Base-by-base conservation (phyloP, 1,284 basidiomycete genomes). In the Ustilago nuda region DNA sequence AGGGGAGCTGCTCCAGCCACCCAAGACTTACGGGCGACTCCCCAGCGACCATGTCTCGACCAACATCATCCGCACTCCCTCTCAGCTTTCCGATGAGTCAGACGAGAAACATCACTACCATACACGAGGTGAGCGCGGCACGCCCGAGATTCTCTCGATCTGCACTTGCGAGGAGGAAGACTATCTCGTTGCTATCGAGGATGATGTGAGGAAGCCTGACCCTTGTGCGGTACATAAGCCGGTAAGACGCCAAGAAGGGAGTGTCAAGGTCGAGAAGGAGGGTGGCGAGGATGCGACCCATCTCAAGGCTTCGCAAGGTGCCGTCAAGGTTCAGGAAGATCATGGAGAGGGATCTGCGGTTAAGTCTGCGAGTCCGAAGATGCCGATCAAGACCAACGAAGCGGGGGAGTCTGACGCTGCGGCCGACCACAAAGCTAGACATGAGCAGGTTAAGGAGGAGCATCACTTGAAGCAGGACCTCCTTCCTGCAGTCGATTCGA, bases 81-180 rank as follows among this genome's bases (percentile, higher is more conserved):
- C 68, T n/a, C 54, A 58, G 46, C 43, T 58, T 5, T 64, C 58
- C 12, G 59, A 37, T n/a, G 54, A 50, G 45, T 43, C 35, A 12
- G 51, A 30, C 30, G 4, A n/a, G 4, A 39, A 37, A 23, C 30
- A 33, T 13, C 3, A 45, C 43, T 8, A 15, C 27, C 33, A 23
- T 15, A 8, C 7, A 1, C n/a, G 19, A 1, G n/a, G 6, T n/a
- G 43, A 45, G 7, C 17, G 43, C 5, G 43, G 43, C n/a, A 27
- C 27, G 6, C 35, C 51, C 11, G 39, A 39, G 5, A 11, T 3
- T 1, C 56, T 19, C 4, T 30, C 60, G 4, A 52, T 72, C 35
- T 66, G 69, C 56, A 48, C 33, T 5, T 56, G 69, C 39, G 15
- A 39, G 27, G 52, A 72, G 52, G 63, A 72, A 15, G 64, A 66